Conservation (phyloP, 106 monocot species). For the Acanthochlamys bracteata region DNA sequence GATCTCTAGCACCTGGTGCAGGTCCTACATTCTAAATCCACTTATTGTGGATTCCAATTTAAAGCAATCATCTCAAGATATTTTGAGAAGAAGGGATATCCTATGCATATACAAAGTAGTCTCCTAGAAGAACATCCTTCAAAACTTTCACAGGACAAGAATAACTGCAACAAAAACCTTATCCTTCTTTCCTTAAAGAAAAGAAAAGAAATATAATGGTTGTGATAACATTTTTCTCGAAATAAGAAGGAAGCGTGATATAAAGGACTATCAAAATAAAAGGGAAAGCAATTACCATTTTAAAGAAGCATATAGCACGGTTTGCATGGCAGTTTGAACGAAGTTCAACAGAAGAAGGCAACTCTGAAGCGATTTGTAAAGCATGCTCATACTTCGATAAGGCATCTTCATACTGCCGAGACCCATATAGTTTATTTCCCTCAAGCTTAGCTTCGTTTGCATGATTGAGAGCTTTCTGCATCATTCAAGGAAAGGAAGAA, state of each 20-base stretch:
- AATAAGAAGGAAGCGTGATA: background rate
- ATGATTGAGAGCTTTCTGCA: conserved; percentile 49
- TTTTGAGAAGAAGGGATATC: too few species aligned
- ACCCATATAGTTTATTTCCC: conserved; percentile 61
- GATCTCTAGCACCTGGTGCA: too few species aligned
- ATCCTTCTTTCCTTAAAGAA: too few species aligned
- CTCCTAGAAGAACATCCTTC: too few species aligned
- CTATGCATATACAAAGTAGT: too few species aligned
- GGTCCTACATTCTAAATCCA: too few species aligned
- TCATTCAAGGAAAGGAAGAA: background rate
- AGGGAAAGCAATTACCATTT: conserved; percentile 40
- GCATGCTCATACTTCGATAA: conserved; percentile 56
- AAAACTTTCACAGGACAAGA: too few species aligned
- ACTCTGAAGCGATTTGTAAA: conserved; percentile 58
- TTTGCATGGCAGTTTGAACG: conserved; percentile 73
- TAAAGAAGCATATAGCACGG: conserved; percentile 64
- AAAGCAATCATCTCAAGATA: too few species aligned
- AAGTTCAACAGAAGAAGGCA: conserved; percentile 53
- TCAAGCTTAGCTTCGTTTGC: conserved; percentile 67
- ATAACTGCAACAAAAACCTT: too few species aligned
- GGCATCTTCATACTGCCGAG: conserved; percentile 59
- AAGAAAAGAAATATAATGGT: too few species aligned
- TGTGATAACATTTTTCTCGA: too few species aligned
- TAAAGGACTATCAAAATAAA: background rate
- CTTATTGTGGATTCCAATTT: too few species aligned